Conservation (phyloP, 768 basidiomycete species). For the Amanita pallidorosea region DNA sequence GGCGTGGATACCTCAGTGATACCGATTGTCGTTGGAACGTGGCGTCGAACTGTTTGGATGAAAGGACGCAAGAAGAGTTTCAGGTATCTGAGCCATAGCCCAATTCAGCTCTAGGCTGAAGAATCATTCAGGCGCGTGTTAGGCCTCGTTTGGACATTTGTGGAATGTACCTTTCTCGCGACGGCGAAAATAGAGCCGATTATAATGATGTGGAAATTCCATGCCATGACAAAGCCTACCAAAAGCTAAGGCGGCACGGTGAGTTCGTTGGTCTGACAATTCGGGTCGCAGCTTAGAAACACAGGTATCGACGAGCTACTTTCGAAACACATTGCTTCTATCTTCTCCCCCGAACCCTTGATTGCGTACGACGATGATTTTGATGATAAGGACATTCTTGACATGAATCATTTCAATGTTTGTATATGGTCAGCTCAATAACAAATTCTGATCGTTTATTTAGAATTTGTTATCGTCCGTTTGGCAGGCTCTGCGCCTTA, state of each 20-base stretch:
- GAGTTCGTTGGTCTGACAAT: not conserved
- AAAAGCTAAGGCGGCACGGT: slow-evolving; percentile 3
- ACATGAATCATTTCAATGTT: slow-evolving; percentile 3
- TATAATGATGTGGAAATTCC: slow-evolving; percentile 4
- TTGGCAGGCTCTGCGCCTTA: slow-evolving; percentile 6
- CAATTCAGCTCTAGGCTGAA: not conserved
- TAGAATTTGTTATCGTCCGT: slow-evolving; percentile 4
- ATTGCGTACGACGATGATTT: not conserved
- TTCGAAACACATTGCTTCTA: slow-evolving; percentile 2
- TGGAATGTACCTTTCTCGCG: slow-evolving; percentile 4
- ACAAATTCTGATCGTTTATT: not conserved
- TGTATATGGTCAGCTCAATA: not conserved
- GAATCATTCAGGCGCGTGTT: not conserved
- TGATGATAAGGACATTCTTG: not conserved
- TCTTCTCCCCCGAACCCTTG: no score
- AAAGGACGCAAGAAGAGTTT: slow-evolving; percentile 2
- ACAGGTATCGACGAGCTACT: slow-evolving; percentile 7
- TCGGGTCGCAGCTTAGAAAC: not conserved
- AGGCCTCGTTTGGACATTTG: slow-evolving; percentile 6
- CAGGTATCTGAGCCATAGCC: not conserved
- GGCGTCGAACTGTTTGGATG: slow-evolving; percentile 3
- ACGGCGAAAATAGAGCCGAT: slow-evolving; percentile 2
- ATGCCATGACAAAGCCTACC: slow-evolving; percentile 1
- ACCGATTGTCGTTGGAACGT: slow-evolving; percentile 5
- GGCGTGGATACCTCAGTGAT: slow-evolving; percentile 7